Base-by-base conservation (phyloP, 2,329 filamentous ascomycete genomes). In the Pseudocercospora musae region DNA sequence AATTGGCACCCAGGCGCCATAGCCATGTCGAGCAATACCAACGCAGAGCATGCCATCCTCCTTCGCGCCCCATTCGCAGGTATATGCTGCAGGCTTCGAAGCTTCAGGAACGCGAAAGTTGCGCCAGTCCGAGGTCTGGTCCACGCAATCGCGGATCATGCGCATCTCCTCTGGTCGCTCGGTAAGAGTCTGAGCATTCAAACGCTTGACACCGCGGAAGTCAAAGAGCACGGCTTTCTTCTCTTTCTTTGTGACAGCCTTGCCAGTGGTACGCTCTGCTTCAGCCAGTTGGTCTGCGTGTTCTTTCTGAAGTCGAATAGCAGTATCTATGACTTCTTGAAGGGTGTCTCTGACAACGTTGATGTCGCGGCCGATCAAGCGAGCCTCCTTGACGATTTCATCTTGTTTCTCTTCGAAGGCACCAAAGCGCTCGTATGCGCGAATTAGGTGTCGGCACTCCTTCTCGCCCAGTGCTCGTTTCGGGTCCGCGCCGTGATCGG, bases 1-100 rank as follows among this genome's bases (percentile, higher is more conserved):
- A 71, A 99, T 98, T 69, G 93, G 89, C 1, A 89, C 85, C 95
- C 95, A 99, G 2, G 94, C 93, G 60, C 96, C 96, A 73, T 96
- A 98, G 1, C 95, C 95, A 73, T 99, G 94, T 60, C 89, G 87
- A 69, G 92, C 88, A 67, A 99, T 96, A 63, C 95, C 95, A 44
- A 98, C 86, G 60, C 96, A 90, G 53, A 99, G 87, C 95, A 99
- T 99, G 57, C 92, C 95, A 74, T 99, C 95, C 77, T 99, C 95
- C 64, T 90, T 89, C 1, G 92, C 87, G 57, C 93, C 92, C 95
- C 95, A 99, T 25, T 90, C 82, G 72, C 92, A 97, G 49, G 88
- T 91, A 77, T 98, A 99, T 72, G 91, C 89, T 2, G 95, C 92
- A 21, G 89, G 87, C 75, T 99, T 99, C 11, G 91, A 93, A 2